These are phyloP conservation scores for Tetracentron sinense DNA, from an alignment of 164 flowering plant species.

Conservation along the genomic window DNA sequence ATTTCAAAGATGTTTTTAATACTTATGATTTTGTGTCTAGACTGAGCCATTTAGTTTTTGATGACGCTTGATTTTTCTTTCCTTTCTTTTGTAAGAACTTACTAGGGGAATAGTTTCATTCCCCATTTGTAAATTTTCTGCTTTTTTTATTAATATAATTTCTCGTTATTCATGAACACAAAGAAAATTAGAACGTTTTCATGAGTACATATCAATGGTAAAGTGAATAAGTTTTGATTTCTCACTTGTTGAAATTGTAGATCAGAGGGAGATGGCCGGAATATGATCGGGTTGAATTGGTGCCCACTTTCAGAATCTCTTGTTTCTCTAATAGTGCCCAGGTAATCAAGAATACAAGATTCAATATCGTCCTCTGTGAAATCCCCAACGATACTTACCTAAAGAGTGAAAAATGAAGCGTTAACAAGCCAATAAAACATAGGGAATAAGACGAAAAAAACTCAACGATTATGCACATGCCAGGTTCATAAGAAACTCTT, in stretches of 20 bases:
- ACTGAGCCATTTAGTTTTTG: no score
- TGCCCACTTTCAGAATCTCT: slow-evolving; percentile 26
- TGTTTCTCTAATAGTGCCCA: slow-evolving; percentile 71
- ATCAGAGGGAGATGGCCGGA: slow-evolving; percentile 73
- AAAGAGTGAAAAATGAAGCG: slow-evolving; percentile 6
- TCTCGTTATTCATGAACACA: no score
- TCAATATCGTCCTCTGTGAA: slow-evolving; percentile 92
- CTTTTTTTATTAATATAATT: no score
- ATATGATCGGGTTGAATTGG: slow-evolving; percentile 41
- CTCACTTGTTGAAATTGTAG: slow-evolving; percentile 88
- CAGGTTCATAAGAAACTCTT: slow-evolving; percentile 4
- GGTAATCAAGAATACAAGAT: slow-evolving; percentile 88
- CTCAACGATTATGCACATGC: background rate
- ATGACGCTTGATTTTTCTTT: no score
- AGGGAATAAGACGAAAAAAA: background rate
- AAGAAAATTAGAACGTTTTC: no score
- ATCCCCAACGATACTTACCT: slow-evolving; percentile 97
- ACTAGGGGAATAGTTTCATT: no score
- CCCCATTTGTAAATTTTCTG: no score
- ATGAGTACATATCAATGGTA: background rate
- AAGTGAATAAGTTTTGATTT: slow-evolving; percentile 1
- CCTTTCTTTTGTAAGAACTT: no score
- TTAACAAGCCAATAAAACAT: background rate
- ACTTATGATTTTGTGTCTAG: no score
- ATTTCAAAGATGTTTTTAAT: no score